Evolutionary conservation across 2,329 filamentous ascomycete genomes (phyloP).

Genomic region (Fusarium pseudograminearum): DNA sequence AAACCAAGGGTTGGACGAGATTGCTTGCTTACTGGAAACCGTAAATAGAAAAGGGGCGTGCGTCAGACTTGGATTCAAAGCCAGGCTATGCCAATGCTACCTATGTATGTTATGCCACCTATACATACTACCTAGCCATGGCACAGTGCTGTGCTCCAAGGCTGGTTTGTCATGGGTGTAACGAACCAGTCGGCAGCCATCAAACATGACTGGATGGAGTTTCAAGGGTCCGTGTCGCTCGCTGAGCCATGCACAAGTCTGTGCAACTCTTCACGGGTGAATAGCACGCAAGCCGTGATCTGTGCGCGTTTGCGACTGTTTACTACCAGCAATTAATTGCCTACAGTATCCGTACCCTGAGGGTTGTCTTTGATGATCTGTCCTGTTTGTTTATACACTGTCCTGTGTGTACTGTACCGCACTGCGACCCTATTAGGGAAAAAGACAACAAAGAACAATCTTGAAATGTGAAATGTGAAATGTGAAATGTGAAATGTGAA

Average conservation of each 20-base stretch:
- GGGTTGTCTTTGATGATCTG: constrained; percentile 5
- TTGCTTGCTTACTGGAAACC: constrained; percentile 10
- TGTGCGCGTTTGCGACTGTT: constrained; percentile 19
- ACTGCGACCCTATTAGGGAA: constrained; percentile 16
- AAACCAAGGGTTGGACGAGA: constrained; percentile 14
- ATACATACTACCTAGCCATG: too few relatives aligned
- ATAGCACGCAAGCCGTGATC: constrained; percentile 20
- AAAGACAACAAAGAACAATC: constrained; percentile 38
- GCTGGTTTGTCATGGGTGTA: constrained; percentile 15
- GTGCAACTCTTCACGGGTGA: constrained; percentile 28
- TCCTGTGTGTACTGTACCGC: constrained; percentile 1
- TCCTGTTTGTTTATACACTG: constrained; percentile 6
- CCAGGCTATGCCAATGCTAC: constrained; percentile 25
- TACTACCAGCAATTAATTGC: neutral
- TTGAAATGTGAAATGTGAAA: constrained; percentile 26
- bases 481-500: constrained; percentile 21
- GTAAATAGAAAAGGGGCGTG: constrained; percentile 42
- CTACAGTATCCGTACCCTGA: neutral
- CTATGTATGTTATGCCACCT: neutral
- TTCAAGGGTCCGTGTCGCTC: constrained; percentile 26
- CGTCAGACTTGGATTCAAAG: constrained; percentile 5
- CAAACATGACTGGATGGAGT: constrained; percentile 28
- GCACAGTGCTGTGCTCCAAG: constrained; percentile 1
- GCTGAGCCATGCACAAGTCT: constrained; percentile 33
- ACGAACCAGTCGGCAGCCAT: constrained; percentile 26